Base-by-base conservation (phyloP, 2,329 filamentous ascomycete genomes). In the Boeremia exigua region DNA sequence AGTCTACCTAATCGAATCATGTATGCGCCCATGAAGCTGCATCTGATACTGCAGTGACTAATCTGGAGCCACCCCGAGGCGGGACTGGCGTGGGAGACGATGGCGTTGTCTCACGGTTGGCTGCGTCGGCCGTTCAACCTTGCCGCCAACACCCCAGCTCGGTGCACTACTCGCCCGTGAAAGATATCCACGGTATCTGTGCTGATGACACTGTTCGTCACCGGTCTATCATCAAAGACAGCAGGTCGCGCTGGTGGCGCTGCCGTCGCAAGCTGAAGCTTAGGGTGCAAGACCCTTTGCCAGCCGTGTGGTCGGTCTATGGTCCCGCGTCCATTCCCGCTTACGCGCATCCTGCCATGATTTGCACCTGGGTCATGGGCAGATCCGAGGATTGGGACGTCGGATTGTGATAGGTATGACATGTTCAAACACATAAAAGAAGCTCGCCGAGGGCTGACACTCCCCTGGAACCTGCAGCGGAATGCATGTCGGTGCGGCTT, bases 371-470 rank as follows among this genome's bases (percentile, higher is more conserved):
- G 63, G 63, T 53, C 60, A 48, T 49, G 62, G 62, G 62, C 65
- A 58, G 64, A 67, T 63, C 70, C 59, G 66, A 66, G 64, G 59
- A 53, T 59, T 68, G 64, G 67, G 66, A 58, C 50, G 39, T 56
- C 63, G 66, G 63, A 61, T 65, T 65, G 62, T 64, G 38, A 58
- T 58, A 63, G 65, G 58, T 68, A 70, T 71, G 67, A 72, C 68
- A 68, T 54, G 39, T 42, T 33, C 52, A 62, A 65, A 64, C 56
- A 62, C 65, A 63, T 66, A 63, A 68, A 50, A 40, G 25, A 32
- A 44, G 58, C 39, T 56, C 34, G 62, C 61, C 63, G 65, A 46
- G 63, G 58, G 55, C 68, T 63, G 43, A 40, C 34, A 34, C 56
- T 58, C 40, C 40, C 36, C 53, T 50, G 53, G 39, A 56, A 47